Conservation (phyloP, 2,329 filamentous ascomycete genomes). For the Trichoderma sp. region DNA sequence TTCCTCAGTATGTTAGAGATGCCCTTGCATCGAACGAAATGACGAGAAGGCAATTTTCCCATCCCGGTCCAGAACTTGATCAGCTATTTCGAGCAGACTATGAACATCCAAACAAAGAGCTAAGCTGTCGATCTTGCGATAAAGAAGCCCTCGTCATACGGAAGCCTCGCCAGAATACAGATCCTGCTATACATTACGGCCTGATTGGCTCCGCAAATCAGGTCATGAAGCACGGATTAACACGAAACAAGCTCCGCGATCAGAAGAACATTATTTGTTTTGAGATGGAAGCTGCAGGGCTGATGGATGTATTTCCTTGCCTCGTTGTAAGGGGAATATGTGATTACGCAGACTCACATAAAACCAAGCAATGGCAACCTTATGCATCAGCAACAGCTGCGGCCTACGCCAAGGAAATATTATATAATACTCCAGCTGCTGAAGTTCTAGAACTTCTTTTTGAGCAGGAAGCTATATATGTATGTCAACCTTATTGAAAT, state of each 20-base stretch:
- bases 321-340: constrained; percentile 18
- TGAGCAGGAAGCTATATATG: background rate
- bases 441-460: fast-evolving
- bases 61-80: background rate
- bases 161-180: background rate
- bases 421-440: background rate
- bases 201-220: constrained; percentile 12
- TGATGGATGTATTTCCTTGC: constrained; percentile 21
- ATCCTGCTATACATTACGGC: background rate
- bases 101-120: background rate
- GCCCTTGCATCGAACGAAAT: background rate
- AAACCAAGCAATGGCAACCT: constrained; percentile 3
- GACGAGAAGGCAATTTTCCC: background rate
- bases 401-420: background rate
- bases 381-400: background rate
- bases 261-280: background rate
- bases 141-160: background rate
- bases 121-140: background rate
- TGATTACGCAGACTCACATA: constrained; percentile 21
- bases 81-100: background rate
- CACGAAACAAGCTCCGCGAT: background rate
- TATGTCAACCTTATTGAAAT: too few relatives aligned
- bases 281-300: constrained; percentile 23
- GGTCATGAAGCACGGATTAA: constrained; percentile 2
- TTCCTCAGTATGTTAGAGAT: background rate